Conservation (phyloP, 2,329 filamentous ascomycete species). For the Graphium sp. region DNA sequence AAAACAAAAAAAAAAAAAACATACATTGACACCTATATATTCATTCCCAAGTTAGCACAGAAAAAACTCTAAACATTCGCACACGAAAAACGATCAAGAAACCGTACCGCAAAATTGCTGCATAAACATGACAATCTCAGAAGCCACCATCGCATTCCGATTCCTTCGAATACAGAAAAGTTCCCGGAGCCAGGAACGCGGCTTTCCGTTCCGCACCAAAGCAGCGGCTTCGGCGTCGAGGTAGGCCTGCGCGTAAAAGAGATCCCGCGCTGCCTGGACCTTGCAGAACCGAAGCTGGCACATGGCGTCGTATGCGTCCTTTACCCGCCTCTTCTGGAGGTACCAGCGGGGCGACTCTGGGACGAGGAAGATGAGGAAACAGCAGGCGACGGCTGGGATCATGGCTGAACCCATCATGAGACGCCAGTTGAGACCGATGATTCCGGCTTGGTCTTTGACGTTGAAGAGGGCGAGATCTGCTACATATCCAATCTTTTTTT, state of each 20-base stretch:
- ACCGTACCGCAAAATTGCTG: conserved; percentile 35
- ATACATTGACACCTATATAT: conserved; percentile 4
- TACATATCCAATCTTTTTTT: conserved; percentile 29
- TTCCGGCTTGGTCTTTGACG: conserved; percentile 27
- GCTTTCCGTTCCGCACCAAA: conserved; percentile 4
- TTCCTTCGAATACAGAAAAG: conserved; percentile 44
- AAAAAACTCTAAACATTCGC: no score
- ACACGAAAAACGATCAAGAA: no score
- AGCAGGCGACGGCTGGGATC: conserved; percentile 40
- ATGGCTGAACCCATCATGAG: conserved; percentile 54
- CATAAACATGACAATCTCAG: conserved; percentile 48
- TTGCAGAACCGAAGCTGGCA: conserved; percentile 28
- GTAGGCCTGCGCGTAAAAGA: conserved; percentile 39
- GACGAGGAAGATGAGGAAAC: conserved; percentile 30
- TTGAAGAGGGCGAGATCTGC: conserved; percentile 45
- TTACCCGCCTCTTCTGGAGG: conserved; percentile 26
- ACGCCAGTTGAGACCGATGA: conserved; percentile 46
- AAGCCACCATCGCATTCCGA: conserved; percentile 41
- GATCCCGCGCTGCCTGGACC: conserved; percentile 35
- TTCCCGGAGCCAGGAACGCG: conserved; percentile 39
- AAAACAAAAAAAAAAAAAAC: no score
- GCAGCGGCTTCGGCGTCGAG: conserved; percentile 36
- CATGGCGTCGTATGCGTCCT: conserved; percentile 28
- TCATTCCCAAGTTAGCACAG: no score
- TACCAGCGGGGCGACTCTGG: conserved; percentile 34